Conservation (phyloP, 2,329 filamentous ascomycete genomes). For the Helotiales sp. region DNA sequence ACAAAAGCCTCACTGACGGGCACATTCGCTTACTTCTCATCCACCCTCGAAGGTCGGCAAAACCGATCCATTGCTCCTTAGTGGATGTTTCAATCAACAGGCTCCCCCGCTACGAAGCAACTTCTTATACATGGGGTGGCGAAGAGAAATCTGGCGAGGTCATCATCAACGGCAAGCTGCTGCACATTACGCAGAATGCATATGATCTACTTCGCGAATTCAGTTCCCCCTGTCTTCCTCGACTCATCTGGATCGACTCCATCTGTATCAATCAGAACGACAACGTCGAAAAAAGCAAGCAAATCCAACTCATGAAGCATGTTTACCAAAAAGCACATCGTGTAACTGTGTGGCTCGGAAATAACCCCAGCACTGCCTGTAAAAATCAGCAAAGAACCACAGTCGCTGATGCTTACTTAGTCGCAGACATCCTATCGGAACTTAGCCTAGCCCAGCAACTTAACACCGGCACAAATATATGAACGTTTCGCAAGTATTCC, state of each 20-base stretch:
- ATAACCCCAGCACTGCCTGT: background rate
- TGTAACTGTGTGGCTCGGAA: constrained; percentile 2
- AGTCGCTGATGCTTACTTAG: background rate
- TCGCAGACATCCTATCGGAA: background rate
- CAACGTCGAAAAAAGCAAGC: constrained; percentile 1
- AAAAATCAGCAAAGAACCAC: background rate
- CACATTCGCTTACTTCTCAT: too few species aligned
- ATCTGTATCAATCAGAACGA: constrained; percentile 2
- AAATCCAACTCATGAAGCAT: background rate
- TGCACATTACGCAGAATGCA: background rate
- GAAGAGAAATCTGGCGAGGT: background rate
- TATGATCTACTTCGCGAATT: background rate
- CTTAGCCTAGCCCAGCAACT: background rate
- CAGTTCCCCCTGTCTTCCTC: background rate
- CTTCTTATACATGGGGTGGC: background rate
- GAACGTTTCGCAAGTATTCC: background rate
- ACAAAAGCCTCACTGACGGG: too few species aligned
- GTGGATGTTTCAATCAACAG: background rate
- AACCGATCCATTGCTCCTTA: too few species aligned
- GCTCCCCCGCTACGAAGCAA: background rate
- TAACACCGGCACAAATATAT: background rate
- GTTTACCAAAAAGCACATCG: constrained; percentile 3
- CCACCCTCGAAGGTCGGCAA: too few species aligned
- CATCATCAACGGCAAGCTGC: background rate
- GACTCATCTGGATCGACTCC: constrained; percentile 5